Evolutionary conservation across 345 rosid genomes (phyloP).

Genomic region (Pseudoturritis turrita): DNA sequence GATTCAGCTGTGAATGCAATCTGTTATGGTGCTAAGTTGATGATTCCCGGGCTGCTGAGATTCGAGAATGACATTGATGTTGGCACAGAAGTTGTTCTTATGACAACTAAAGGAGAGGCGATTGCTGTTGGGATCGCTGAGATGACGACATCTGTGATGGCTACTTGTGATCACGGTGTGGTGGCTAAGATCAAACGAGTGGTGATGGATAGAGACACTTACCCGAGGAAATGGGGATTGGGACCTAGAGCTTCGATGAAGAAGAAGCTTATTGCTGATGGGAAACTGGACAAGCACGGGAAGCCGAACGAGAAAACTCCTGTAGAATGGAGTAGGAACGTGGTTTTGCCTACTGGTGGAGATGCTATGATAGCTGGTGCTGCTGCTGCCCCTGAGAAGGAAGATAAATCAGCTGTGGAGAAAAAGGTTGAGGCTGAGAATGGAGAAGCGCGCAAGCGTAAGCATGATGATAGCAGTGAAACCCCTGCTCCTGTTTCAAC

Average conservation of each 20-base stretch:
- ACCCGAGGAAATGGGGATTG: slow-evolving; percentile 95
- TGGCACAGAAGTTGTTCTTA: slow-evolving; percentile 84
- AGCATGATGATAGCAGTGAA: slow-evolving; percentile 40
- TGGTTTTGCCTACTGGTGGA: slow-evolving; percentile 65
- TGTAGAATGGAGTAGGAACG: slow-evolving; percentile 71
- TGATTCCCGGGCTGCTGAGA: slow-evolving; percentile 88
- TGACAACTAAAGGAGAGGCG: slow-evolving; percentile 97
- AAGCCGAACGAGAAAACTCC: slow-evolving; percentile 83
- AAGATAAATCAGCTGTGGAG: slow-evolving; percentile 25
- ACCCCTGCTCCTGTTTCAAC: slow-evolving; percentile 41
- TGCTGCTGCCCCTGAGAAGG: slow-evolving; percentile 53
- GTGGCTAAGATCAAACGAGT: slow-evolving; percentile 97
- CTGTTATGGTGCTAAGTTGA: slow-evolving; percentile 90
- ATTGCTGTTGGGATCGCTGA: slow-evolving; percentile 90
- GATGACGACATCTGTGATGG: slow-evolving; percentile 97
- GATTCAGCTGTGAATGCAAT: slow-evolving; percentile 94
- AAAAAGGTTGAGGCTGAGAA: slow-evolving; percentile 29
- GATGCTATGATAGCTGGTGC: slow-evolving; percentile 65
- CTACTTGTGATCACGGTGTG: slow-evolving; percentile 92
- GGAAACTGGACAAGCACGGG: slow-evolving; percentile 86
- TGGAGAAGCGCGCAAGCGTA: slow-evolving; percentile 51
- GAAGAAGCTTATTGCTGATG: slow-evolving; percentile 78
- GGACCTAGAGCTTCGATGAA: slow-evolving; percentile 86
- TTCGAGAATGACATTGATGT: slow-evolving; percentile 87
- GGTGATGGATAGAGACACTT: slow-evolving; percentile 96